A percentile compares a stretch with the other conserved stretches of the same genome.
phyloP scores from a whole-genome alignment of 441 rosid species.

The Brassica hybrid region DNA sequence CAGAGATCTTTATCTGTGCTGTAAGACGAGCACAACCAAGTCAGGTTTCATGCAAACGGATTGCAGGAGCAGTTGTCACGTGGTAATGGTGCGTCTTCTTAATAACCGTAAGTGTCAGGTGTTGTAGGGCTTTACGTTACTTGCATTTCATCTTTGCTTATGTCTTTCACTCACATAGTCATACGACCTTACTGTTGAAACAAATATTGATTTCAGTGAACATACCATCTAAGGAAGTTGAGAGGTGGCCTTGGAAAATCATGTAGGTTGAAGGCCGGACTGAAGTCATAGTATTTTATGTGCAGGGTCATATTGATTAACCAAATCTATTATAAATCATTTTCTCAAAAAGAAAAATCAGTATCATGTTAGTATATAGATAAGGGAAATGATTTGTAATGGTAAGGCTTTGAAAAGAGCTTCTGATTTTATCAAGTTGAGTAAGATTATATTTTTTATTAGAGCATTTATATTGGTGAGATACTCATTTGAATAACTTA shows the following conservation, averaged over 20 bases:
- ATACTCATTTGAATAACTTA: not conserved
- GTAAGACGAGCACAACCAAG: not conserved
- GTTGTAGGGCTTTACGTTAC: not conserved
- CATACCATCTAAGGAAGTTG: not conserved
- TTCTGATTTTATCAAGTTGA: slow-evolving; percentile 18
- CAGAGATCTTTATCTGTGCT: not conserved
- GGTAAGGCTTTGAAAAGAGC: not conserved
- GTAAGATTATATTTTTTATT: not conserved
- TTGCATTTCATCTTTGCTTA: not conserved
- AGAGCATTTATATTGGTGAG: not conserved
- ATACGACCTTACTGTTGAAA: not conserved
- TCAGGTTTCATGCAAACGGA: slow-evolving; percentile 54
- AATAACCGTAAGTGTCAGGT: not conserved
- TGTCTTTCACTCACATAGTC: not conserved
- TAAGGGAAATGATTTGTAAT: slow-evolving; percentile 10
- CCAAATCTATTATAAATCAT: not conserved
- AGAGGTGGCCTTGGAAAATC: slow-evolving; percentile 9
- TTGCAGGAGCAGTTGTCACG: slow-evolving; percentile 73
- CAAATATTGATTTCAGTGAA: not conserved
- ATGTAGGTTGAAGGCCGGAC: not conserved
- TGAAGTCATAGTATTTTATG: not conserved
- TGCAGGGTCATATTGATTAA: not conserved
- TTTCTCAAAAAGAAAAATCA: slow-evolving; percentile 1
- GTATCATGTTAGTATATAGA: not conserved
- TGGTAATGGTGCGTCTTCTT: slow-evolving; percentile 55